phyloP scores from a whole-genome alignment of 2,329 filamentous ascomycete species.

The Penicillium sp. region DNA sequence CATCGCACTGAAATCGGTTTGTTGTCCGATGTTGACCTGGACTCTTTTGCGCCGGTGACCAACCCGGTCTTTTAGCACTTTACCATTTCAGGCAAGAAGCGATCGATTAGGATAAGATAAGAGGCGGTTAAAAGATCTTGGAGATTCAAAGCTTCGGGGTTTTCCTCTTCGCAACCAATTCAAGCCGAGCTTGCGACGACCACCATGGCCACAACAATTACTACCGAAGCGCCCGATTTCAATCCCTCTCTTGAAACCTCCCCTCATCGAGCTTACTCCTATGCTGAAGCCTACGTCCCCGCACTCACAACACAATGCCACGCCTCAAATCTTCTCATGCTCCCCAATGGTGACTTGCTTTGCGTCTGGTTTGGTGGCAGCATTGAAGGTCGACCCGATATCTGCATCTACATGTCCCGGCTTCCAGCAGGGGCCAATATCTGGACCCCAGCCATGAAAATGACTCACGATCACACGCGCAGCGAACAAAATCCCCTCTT shows the following conservation, averaged over 20 bases:
- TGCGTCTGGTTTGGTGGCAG: constrained; percentile 51
- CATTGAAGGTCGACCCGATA: constrained; percentile 48
- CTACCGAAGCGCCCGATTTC: constrained; percentile 1
- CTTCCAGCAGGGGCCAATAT: constrained; percentile 26
- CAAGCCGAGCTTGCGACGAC: neutral
- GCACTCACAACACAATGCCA: constrained; percentile 47
- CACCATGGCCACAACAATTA: constrained; percentile 4
- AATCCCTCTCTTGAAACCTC: neutral
- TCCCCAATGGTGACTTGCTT: constrained; percentile 43
- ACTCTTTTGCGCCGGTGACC: constrained; percentile 2
- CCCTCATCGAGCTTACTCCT: neutral
- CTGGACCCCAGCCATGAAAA: constrained; percentile 38
- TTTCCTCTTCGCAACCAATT: neutral
- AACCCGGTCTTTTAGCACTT: constrained; percentile 4
- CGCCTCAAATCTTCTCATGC: constrained; percentile 46
- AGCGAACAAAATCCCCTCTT: constrained; percentile 51
- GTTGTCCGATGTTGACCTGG: neutral
- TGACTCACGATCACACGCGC: constrained; percentile 41
- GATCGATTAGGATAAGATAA: constrained; percentile 8
- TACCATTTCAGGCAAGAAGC: neutral
- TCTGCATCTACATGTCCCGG: constrained; percentile 46
- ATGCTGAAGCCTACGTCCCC: constrained; percentile 30
- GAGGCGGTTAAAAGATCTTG: neutral
- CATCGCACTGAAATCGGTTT: constrained; percentile 7
- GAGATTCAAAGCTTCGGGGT: neutral